Evolutionary conservation across 371 early-diverging fungal genomes (phyloP), one percentile per base, ranked within the genome.

Genomic region (Rhizopus microsporus): DNA sequence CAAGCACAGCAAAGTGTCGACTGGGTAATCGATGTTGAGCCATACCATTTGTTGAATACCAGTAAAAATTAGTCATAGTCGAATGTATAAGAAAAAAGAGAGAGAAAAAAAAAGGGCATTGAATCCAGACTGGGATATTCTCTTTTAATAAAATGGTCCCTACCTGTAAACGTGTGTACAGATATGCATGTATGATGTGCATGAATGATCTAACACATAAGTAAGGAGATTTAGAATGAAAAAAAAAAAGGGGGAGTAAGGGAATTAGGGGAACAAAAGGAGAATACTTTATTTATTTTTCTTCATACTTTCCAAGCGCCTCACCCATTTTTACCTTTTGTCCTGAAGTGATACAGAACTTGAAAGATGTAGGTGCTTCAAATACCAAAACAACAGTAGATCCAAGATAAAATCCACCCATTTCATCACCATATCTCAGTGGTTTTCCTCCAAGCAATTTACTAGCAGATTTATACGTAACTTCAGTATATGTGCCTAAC

Each of bases 361-460:
- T 73, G 72, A 96, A 97, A 13, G 77, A 62, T 17, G 69, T 52
- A 2, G 98, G 98, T 1, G 96, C 97, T 66, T 96, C 96, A 80
- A 97, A 98, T 34, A 98, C 94, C 15, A 98, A 79, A 5, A 97
- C 97, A n/a, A 98, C 87, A 0, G 98, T 96, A 6, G 92, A 92
- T 33, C 99, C 99, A 15, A 98, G 78, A 51, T 83, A 84, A 75
- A 98, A 97, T 23, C 96, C 95, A 33, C 99, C 99, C 68, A 97
- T 83, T 70, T 96, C 95, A 53, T 95, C 89, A 47, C 96, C 97
- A 51, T 79, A 77, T 12, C 58, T 63, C 32, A 93, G 65, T 0
- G 87, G 85, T 48, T 90, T 81, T 13, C 92, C 92, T 7, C 79
- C 81, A 51, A 90, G 65, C 6, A 77, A 39, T 10, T 81, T 81